Base-by-base conservation (phyloP, 371 early-diverging fungal species). In the Mortierella sp. region DNA sequence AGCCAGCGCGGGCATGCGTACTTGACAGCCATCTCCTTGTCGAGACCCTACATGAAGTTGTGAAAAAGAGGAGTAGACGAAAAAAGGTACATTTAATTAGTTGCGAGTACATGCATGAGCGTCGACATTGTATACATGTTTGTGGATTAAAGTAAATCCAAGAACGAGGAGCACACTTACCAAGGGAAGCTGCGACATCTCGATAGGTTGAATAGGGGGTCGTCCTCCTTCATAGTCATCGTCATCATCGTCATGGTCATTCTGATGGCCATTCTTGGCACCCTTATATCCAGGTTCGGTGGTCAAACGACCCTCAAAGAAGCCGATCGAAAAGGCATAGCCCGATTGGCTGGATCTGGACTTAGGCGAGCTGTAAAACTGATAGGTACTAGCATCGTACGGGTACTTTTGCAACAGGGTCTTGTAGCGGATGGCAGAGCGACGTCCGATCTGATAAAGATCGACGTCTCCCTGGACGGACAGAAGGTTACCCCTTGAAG, bases 1-100 rank as follows among this genome's bases (percentile, higher is more conserved):
- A 77, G 24, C 86, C 86, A 86, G 5, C 82, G 68, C 14, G 86
- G 86, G 34, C 86, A 86, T 13, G 86, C 71, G 24, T 82, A 79
- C 76, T 86, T 79, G 75, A 86, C 74, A 3, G 86, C 86, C 58
- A 86, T 2, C 45, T 86, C 86, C 42, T 77, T 70, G 28, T 86
- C 86, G 24, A 77, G 38, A 19, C 82, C 82, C 86, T 86, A 60
- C 2, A 58, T 13, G 28, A 58, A 58, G 58, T 10, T 26, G 10
- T 13, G 28, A 28, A 34, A 21, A 10, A 42, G 58, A 74, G 19
- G 16, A n/a, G n/a, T n/a, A n/a, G n/a, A n/a, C n/a, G n/a, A n/a
- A n/a, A n/a, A n/a, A n/a, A n/a, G n/a, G n/a, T n/a, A n/a, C 48
- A 45, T 11, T 3, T 10, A 31, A 70, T 38, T 38, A 38, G 42